Evolutionary conservation across 352 stramenopile species (phyloP).

Genomic region (Pythium myriotylum): DNA sequence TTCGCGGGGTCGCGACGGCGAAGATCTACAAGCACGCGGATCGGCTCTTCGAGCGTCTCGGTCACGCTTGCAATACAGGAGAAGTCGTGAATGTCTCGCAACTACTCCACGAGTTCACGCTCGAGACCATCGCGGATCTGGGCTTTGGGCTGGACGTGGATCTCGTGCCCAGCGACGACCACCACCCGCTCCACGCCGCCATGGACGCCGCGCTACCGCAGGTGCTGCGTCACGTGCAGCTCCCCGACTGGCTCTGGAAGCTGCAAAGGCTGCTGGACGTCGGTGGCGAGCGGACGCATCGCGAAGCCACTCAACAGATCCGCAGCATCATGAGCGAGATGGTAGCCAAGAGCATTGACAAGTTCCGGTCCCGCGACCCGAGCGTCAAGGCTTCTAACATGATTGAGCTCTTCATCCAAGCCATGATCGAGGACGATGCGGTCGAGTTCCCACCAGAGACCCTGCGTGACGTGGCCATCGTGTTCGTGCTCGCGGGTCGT

Average conservation of each 20-base stretch:
- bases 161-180: slow-evolving; percentile 1
- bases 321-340: not conserved
- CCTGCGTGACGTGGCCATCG: slow-evolving; percentile 47
- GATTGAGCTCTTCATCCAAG: slow-evolving; percentile 23
- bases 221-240: slow-evolving; percentile 6
- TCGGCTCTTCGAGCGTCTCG: slow-evolving; percentile 6
- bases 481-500: slow-evolving; percentile 50
- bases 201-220: slow-evolving; percentile 7
- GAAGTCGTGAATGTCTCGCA: slow-evolving; percentile 5
- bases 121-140: slow-evolving; percentile 30
- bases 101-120: slow-evolving; percentile 25
- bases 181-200: slow-evolving; percentile 16
- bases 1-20: not conserved
- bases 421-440: slow-evolving; percentile 9
- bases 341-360: slow-evolving; percentile 6
- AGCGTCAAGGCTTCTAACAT: slow-evolving; percentile 10
- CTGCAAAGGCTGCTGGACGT: slow-evolving; percentile 16
- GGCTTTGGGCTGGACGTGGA: slow-evolving; percentile 25
- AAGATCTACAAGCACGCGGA: slow-evolving; percentile 13
- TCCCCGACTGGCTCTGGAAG: slow-evolving; percentile 18
- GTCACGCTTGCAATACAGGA: not conserved
- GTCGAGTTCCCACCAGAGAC: slow-evolving; percentile 15
- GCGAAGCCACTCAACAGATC: slow-evolving; percentile 7
- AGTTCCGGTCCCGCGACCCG: slow-evolving; percentile 2
- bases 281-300: slow-evolving; percentile 15